Conservation (phyloP, 2,329 filamentous ascomycete genomes). For the Pezicula neosporulosa region DNA sequence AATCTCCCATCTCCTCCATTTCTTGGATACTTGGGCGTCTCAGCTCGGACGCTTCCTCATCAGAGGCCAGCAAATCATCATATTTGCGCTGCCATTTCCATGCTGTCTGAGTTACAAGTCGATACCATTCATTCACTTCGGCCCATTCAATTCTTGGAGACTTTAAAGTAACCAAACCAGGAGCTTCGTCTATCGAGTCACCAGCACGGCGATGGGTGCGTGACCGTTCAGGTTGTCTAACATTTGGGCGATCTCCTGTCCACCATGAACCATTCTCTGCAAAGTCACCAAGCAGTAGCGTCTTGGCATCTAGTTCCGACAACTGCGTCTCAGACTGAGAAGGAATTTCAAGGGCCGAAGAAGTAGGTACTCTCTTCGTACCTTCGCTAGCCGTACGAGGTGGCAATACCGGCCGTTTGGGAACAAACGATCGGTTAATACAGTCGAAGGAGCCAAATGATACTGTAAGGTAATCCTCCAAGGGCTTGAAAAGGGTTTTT, state of each 20-base stretch:
- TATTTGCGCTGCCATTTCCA: conserved; percentile 61
- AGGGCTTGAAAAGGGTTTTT: conserved; percentile 64
- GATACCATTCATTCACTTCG: conserved; percentile 71
- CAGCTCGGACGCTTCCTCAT: conserved; percentile 12
- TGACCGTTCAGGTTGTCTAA: conserved; percentile 31
- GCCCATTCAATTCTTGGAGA: conserved; percentile 74
- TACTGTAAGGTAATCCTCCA: conserved; percentile 74
- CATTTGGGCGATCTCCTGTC: conserved; percentile 54
- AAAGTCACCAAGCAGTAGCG: conserved; percentile 69
- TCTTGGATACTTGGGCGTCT: conserved; percentile 16
- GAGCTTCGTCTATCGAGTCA: conserved; percentile 11
- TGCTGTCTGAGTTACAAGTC: conserved; percentile 63
- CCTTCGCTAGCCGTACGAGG: conserved; percentile 24
- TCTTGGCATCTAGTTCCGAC: conserved; percentile 69
- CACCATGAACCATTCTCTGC: conserved; percentile 83
- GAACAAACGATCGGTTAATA: conserved; percentile 74
- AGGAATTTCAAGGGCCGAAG: conserved; percentile 31
- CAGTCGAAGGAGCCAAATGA: conserved; percentile 68
- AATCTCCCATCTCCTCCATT: conserved; percentile 43
- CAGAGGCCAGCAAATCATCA: conserved; percentile 43
- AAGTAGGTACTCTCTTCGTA: conserved; percentile 16
- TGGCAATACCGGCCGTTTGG: conserved; percentile 37
- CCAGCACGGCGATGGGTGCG: conserved; percentile 26
- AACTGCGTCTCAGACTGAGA: conserved; percentile 29
- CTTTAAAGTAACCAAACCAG: conserved; percentile 47